Evolutionary conservation across 768 basidiomycete species (phyloP), one percentile per base, ranked within the genome.

Genomic region (Pholiota molesta): DNA sequence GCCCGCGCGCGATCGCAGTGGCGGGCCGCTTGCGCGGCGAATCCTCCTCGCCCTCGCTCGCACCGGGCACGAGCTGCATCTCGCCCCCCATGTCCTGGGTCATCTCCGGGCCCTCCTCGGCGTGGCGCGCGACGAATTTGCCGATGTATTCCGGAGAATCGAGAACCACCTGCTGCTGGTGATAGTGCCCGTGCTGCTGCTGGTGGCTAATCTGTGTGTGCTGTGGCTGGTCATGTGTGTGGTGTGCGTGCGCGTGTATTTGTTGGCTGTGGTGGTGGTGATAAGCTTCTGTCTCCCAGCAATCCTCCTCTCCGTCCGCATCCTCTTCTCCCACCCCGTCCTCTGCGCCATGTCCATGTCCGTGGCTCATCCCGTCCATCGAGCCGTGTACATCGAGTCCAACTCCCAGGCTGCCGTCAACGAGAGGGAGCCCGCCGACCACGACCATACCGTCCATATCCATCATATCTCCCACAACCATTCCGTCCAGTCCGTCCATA

Each of bases 261-360:
- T 61, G 60, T 14, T 63, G 59, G 29, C 67, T 42, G 54, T 49
- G 33, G 44, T 63, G 62, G 14, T 61, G 52, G 19, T 63, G 57
- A 29, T 66, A 63, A 45, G 52, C 51, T 17, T 65, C 63, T 31
- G 72, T 69, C 19, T 51, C 57, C 57, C 57, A 58, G 52, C 11
- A 19, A 26, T 75, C 73, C 19, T 68, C 64, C 42, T 72, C 71
- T 14, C 68, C 68, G 5, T 56, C 66, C 16, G 63, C 63, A 39
- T 65, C 67, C 39, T 68, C 66, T 42, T 69, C 70, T 21, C 60
- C 58, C 21, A 57, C 59, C 37, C 58, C 62, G n/a, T 45, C 59
- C 37, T 62, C 63, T 10, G 28, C 60, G 28, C 47, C 28, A 5
- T 49, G 21, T 21, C 21, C 23, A 14, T 49, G 47, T 10, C 47